A percentile compares a stretch with the other conserved stretches of the same genome.
Conservation (phyloP, 2,329 filamentous ascomycete genomes). For the Claviceps purpurea region DNA sequence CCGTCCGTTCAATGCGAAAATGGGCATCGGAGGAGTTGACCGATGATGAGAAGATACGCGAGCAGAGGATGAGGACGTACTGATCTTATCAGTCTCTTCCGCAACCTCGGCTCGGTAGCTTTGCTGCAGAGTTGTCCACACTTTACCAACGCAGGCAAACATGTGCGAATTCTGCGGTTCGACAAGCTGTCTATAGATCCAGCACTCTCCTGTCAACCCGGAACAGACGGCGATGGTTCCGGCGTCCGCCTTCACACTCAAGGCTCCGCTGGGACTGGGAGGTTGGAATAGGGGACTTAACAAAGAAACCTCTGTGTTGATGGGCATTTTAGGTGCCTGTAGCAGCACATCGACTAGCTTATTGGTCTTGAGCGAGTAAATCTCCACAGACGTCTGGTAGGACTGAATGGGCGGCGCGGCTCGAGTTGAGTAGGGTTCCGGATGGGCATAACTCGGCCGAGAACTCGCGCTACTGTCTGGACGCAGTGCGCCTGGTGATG, state of each 20-base stretch:
- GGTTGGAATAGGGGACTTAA: constrained; percentile 52
- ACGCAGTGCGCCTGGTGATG: constrained; percentile 20
- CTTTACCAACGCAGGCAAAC: constrained; percentile 65
- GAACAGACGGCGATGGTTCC: constrained; percentile 65
- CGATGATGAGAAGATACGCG: constrained; percentile 13
- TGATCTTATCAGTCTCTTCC: constrained; percentile 31
- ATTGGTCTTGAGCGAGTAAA: constrained; percentile 74
- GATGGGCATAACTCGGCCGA: constrained; percentile 25
- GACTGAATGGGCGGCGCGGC: constrained; percentile 33
- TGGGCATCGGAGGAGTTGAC: constrained; percentile 42
- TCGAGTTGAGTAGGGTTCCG: constrained; percentile 22
- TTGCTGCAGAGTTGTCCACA: constrained; percentile 79
- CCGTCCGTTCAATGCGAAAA: constrained; percentile 55
- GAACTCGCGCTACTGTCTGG: constrained; percentile 29
- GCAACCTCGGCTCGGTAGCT: constrained; percentile 32
- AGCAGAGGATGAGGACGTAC: constrained; percentile 20
- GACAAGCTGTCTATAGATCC: constrained; percentile 50
- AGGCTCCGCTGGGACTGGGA: constrained; percentile 56
- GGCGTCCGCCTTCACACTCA: constrained; percentile 60
- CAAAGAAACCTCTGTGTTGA: constrained; percentile 40
- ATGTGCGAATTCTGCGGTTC: constrained; percentile 28
- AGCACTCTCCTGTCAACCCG: constrained; percentile 75
- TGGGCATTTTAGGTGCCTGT: constrained; percentile 48
- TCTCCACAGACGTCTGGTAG: constrained; percentile 79
- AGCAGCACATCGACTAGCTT: constrained; percentile 61